phyloP scores from a whole-genome alignment of 371 early-diverging fungal genomes.

The Actinomortierella wolfii region DNA sequence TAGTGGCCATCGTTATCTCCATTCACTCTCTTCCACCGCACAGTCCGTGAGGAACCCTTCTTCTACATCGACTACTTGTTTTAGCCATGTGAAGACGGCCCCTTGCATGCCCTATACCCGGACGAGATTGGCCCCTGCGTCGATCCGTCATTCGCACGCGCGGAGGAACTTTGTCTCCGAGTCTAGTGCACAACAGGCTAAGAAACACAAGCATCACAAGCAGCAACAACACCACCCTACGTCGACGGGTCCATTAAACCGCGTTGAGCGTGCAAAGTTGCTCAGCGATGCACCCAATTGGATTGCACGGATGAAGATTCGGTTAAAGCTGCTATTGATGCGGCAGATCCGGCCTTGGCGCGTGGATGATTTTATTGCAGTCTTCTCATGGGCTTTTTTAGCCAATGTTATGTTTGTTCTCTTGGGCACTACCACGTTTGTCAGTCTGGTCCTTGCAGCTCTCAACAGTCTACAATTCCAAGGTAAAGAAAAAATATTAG shows the following conservation, averaged over 20 bases:
- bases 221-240: slow-evolving; percentile 11
- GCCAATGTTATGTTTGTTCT: slow-evolving; percentile 86
- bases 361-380: slow-evolving; percentile 86
- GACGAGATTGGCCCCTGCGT: slow-evolving; percentile 25
- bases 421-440: slow-evolving; percentile 90
- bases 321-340: slow-evolving; percentile 64
- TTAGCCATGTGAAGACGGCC: no score
- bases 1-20: no score
- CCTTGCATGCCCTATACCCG: slow-evolving; percentile 1
- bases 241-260: slow-evolving; percentile 31
- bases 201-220: no score
- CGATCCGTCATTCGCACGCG: slow-evolving; percentile 3
- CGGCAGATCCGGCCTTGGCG: slow-evolving; percentile 80
- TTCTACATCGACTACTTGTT: no score
- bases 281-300: slow-evolving; percentile 37
- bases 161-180: no score
- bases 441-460: slow-evolving; percentile 78
- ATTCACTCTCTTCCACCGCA: no score
- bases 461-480: slow-evolving; percentile 91
- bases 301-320: slow-evolving; percentile 55
- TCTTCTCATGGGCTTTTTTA: slow-evolving; percentile 90
- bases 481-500: slow-evolving; percentile 53
- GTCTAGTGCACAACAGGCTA: no score
- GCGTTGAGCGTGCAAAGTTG: slow-evolving; percentile 35
- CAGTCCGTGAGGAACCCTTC: no score